Evolutionary conservation across 1,284 basidiomycete species (phyloP).

Genomic region (Sutorius eximius): DNA sequence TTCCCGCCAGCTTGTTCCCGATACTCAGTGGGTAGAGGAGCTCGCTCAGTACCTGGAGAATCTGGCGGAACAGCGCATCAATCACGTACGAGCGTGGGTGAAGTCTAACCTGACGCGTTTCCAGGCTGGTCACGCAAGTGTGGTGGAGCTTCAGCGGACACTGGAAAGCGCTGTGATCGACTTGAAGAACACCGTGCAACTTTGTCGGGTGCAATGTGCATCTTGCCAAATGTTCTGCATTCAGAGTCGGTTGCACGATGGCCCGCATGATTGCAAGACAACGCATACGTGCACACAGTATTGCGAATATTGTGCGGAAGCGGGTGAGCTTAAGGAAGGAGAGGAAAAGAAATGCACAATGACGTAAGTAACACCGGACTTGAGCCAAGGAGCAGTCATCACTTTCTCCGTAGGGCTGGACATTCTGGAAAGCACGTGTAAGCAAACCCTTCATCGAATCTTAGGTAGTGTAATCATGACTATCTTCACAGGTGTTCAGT

Average conservation of each 20-base stretch:
- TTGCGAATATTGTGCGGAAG: constrained; percentile 45
- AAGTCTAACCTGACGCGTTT: constrained; percentile 49
- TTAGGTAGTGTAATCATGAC: not conserved
- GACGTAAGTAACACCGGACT: constrained; percentile 36
- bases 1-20: constrained; percentile 37
- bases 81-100: constrained; percentile 51
- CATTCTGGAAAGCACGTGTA: constrained; percentile 55
- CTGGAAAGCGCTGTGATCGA: constrained; percentile 44
- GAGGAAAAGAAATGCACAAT: constrained; percentile 39
- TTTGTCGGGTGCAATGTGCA: constrained; percentile 48
- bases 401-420: constrained; percentile 44
- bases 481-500: constrained; percentile 44
- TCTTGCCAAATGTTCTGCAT: constrained; percentile 50
- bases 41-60: constrained; percentile 41
- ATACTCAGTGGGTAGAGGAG: constrained; percentile 43
- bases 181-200: constrained; percentile 45
- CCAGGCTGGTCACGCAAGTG: constrained; percentile 42
- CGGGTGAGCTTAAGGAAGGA: constrained; percentile 2
- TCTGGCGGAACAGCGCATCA: constrained; percentile 42
- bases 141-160: constrained; percentile 45
- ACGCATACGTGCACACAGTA: constrained; percentile 43
- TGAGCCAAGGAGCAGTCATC: not conserved
- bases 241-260: constrained; percentile 44
- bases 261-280: constrained; percentile 49
- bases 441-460: constrained; percentile 12